Base-by-base conservation (phyloP, 495 filamentous ascomycete species). In the Penicillium bialowiezense region DNA sequence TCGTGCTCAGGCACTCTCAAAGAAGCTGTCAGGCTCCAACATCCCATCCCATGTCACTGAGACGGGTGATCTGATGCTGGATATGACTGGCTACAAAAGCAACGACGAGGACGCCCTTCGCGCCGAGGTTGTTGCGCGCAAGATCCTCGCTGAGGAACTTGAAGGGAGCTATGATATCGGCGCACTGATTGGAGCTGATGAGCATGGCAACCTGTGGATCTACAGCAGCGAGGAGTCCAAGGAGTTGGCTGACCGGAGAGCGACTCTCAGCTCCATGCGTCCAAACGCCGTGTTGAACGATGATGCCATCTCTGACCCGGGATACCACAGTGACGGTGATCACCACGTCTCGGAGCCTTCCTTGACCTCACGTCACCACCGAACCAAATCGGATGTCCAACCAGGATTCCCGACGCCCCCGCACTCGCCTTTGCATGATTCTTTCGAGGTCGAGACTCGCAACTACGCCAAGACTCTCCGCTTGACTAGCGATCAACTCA, bases 191-290 rank as follows among this genome's bases (percentile, higher is more conserved):
- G 92, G 90, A 7, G 90, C 90, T 19, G 93, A 99, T 60, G 90
- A 95, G 58, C 84, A 91, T 39, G 93, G 93, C 5, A 97, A 99
- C 60, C 73, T 99, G 8, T 97, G 93, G 95, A 97, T 97, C 45
- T 99, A 97, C 69, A 93, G 89, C 65, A 96, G 90, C 54, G 90
- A 96, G 62, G 95, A 97, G 58, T 90, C 95, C 19, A 97, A 97
- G 59, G 88, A 91, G 59, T 74, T 79, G 3, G 87, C 86, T 8
- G 69, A 73, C 17, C 76, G 76, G 19, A 76, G 76, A 52, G 73
- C 76, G 7, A 69, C 72, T 2, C 56, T 82, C 49, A 72, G 77
- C 38, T 70, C 72, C 0, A 68, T 86, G 60, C 71, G 76, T 12
- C 70, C 81, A 3, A 73, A 72, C 20, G 73, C 76, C 13, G 68